Conservation (phyloP, 768 basidiomycete genomes). For the Leucosporidium creatinivorum region DNA sequence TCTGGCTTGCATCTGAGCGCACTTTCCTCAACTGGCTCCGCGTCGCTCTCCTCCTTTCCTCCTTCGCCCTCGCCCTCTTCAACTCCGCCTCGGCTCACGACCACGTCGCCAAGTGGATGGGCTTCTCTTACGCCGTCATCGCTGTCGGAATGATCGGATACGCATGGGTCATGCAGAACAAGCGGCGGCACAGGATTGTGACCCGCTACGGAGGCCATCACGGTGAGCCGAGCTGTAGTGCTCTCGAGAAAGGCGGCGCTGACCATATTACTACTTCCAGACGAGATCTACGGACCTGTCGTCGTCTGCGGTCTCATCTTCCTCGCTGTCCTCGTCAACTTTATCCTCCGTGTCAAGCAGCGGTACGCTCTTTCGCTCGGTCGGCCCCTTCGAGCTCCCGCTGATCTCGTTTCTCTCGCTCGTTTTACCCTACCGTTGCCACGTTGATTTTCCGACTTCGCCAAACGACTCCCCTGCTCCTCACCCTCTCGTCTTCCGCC, state of each 20-base stretch:
- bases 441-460: too few species aligned
- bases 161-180: constrained; percentile 76
- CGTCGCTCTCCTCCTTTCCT: constrained; percentile 71
- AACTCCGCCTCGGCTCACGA: constrained; percentile 65
- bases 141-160: constrained; percentile 72
- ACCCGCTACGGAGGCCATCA: constrained; percentile 81
- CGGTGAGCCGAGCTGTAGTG: constrained; percentile 49
- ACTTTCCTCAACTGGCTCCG: constrained; percentile 90
- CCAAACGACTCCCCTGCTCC: too few species aligned
- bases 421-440: not conserved
- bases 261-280: constrained; percentile 44
- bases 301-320: constrained; percentile 76
- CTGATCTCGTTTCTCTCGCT: not conserved
- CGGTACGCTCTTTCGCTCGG: constrained; percentile 1
- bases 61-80: constrained; percentile 78
- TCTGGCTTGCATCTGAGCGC: constrained; percentile 36
- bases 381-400: not conserved
- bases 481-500: not conserved
- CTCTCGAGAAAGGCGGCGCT: not conserved
- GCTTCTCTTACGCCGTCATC: constrained; percentile 72
- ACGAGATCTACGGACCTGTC: constrained; percentile 73
- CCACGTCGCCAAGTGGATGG: constrained; percentile 54
- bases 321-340: constrained; percentile 78
- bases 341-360: constrained; percentile 58
- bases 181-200: constrained; percentile 82